phyloP scores from a whole-genome alignment of 140 eudicot species.

The Senecio squalidus region DNA sequence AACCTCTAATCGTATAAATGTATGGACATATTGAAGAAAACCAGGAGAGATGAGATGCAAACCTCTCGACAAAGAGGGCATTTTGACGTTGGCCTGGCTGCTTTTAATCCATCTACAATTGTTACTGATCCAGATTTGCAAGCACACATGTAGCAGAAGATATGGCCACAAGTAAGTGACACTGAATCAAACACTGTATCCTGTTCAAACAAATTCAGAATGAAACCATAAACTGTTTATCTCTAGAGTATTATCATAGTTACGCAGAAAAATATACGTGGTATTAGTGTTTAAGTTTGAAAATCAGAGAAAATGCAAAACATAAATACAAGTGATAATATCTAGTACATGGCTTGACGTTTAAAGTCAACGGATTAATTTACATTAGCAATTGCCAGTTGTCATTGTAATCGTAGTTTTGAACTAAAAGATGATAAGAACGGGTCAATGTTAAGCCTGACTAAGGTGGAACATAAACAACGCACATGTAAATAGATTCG shows the following conservation, averaged over 20 bases:
- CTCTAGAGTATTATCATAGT: not conserved
- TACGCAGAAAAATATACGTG: not conserved
- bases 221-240: not conserved
- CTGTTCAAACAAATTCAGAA: conserved; percentile 32
- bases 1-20: no score
- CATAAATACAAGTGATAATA: not conserved
- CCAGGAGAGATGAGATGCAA: not conserved
- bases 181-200: conserved; percentile 84
- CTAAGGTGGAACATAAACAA: conserved; percentile 14
- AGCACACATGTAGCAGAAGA: conserved; percentile 85
- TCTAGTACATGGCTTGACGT: not conserved
- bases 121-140: conserved; percentile 86
- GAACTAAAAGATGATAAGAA: no score
- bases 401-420: no score
- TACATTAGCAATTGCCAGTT: not conserved
- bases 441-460: not conserved
- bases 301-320: not conserved
- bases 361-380: not conserved
- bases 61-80: conserved; percentile 70
- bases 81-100: conserved; percentile 47
- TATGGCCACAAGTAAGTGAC: conserved; percentile 87
- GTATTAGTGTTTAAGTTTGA: not conserved
- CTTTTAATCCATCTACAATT: conserved; percentile 71
- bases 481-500: not conserved
- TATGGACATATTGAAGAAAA: no score